Conservation (phyloP, 352 stramenopile species). For the Pythium plurisporium region DNA sequence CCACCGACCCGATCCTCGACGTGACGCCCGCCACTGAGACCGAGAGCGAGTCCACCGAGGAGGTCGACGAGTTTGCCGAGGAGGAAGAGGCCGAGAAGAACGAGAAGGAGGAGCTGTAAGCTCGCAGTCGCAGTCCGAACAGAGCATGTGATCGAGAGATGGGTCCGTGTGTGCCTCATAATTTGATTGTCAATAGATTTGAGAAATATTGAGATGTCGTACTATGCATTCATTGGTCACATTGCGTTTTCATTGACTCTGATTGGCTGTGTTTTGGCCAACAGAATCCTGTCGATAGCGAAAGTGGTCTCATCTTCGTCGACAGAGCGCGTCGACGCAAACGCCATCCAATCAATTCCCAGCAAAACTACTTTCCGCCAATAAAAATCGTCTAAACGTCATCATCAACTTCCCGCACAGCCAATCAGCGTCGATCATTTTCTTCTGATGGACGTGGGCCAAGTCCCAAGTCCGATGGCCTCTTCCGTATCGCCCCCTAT, state of each 20-base stretch:
- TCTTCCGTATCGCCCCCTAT: no score
- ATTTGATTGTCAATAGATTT: constrained; percentile 17
- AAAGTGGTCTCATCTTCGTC: constrained; percentile 5
- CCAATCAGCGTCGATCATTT: background rate
- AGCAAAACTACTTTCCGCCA: background rate
- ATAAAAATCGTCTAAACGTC: background rate
- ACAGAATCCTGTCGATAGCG: background rate
- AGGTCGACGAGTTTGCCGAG: constrained; percentile 53
- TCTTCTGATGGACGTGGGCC: no score
- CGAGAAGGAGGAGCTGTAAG: constrained; percentile 29
- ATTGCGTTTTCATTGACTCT: background rate
- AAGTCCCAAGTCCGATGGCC: background rate
- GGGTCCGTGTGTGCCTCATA: constrained; percentile 6
- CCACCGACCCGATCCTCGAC: constrained; percentile 20
- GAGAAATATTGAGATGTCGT: constrained; percentile 6
- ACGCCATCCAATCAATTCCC: background rate
- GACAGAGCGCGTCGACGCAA: background rate
- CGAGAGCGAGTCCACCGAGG: constrained; percentile 21
- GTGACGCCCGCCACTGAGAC: constrained; percentile 20
- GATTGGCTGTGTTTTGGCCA: background rate
- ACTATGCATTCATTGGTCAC: background rate
- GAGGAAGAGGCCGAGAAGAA: constrained; percentile 10
- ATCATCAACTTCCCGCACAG: background rate
- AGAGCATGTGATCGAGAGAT: background rate
- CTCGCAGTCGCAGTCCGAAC: background rate